These are phyloP conservation scores for Auxenochlorella pyrenoidosa DNA, from an alignment of 139 green algal genomes.

Conservation along the genomic window DNA sequence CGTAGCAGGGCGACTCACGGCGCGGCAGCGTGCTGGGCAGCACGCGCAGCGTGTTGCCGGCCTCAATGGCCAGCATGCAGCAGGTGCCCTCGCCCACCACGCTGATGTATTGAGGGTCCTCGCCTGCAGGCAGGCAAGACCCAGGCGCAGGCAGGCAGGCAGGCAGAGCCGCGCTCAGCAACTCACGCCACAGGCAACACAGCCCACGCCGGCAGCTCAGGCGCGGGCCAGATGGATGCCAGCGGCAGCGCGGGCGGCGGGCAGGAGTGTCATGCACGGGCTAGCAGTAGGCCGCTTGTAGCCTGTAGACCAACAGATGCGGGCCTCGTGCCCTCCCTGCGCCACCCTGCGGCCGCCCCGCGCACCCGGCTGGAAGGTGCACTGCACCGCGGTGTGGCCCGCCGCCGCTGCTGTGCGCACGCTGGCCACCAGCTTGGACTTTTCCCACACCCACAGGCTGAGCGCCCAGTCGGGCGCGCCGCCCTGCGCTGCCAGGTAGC, in stretches of 20 bases:
- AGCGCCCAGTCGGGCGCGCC: slow-evolving; percentile 91
- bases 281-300: not conserved
- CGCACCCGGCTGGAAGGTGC: slow-evolving; percentile 66
- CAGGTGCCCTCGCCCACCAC: slow-evolving; percentile 75
- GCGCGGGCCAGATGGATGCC: too few species aligned
- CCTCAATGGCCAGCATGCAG: slow-evolving; percentile 60
- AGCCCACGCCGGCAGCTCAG: too few species aligned
- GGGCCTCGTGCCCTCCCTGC: not conserved
- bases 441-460: slow-evolving; percentile 92
- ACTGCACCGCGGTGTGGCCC: slow-evolving; percentile 51
- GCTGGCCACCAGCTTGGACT: slow-evolving; percentile 75
- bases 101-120: slow-evolving; percentile 53
- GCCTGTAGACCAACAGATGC: too few species aligned
- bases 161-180: not conserved
- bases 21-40: slow-evolving; percentile 65
- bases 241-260: too few species aligned
- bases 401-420: slow-evolving; percentile 51
- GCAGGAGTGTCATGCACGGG: not conserved
- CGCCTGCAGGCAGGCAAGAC: not conserved
- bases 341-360: not conserved
- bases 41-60: slow-evolving; percentile 56
- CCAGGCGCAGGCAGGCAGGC: not conserved
- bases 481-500: slow-evolving; percentile 82
- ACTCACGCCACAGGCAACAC: too few species aligned
- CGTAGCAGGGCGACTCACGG: slow-evolving; percentile 65